A percentile compares a stretch with the other conserved stretches of the same genome.
Evolutionary conservation across 345 rosid species (phyloP).

Genomic region (Microcos paniculata): DNA sequence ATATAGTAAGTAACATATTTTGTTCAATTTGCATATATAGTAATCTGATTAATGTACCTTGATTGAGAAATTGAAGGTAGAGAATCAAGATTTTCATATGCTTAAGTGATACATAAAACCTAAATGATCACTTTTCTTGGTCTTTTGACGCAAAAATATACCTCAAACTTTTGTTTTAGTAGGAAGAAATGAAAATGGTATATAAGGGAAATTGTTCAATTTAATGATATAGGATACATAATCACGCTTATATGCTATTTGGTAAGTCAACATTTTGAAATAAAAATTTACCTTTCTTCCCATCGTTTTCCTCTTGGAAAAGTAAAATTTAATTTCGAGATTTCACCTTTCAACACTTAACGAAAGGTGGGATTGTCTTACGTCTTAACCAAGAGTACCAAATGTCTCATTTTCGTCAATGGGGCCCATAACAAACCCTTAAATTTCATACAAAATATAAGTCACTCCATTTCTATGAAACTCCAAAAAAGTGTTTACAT

Average conservation of each 20-base stretch:
- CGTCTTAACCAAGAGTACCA: too few relatives aligned
- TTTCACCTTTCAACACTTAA: too few relatives aligned
- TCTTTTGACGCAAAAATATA: too few relatives aligned
- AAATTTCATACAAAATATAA: slow-evolving; percentile 23
- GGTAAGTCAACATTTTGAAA: background rate
- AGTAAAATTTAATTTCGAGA: too few relatives aligned
- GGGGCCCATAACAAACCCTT: slow-evolving; percentile 25
- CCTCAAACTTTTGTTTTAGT: too few relatives aligned
- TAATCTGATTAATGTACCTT: background rate
- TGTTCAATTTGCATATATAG: background rate
- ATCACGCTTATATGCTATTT: too few relatives aligned
- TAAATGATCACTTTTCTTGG: too few relatives aligned
- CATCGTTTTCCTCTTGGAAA: too few relatives aligned
- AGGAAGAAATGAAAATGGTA: too few relatives aligned
- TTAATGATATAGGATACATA: background rate
- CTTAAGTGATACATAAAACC: too few relatives aligned
- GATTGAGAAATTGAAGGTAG: background rate
- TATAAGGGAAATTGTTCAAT: background rate
- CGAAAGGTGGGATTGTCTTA: too few relatives aligned
- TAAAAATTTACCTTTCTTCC: too few relatives aligned
- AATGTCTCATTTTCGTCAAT: background rate
- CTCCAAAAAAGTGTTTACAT: slow-evolving; percentile 13
- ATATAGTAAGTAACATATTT: background rate
- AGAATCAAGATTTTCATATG: background rate
- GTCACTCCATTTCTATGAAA: slow-evolving; percentile 10